phyloP scores from a whole-genome alignment of 495 filamentous ascomycete species.

The Massariosphaeria phaeospora region DNA sequence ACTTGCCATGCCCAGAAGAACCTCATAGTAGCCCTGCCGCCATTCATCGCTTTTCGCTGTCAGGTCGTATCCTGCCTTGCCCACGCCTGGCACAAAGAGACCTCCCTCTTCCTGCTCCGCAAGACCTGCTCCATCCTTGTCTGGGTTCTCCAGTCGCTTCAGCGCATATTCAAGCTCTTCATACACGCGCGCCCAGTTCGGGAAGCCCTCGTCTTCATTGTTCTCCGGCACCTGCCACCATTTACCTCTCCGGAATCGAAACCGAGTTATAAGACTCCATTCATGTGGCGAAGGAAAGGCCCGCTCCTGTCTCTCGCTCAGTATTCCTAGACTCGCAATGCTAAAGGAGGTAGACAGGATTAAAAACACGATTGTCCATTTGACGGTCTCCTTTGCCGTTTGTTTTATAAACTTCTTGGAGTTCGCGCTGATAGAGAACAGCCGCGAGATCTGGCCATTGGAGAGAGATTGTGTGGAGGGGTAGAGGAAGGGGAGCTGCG shows the following conservation, averaged over 20 bases:
- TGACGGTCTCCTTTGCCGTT: slow-evolving; percentile 55
- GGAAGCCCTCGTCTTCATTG: slow-evolving; percentile 42
- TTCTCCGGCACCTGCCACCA: slow-evolving; percentile 48
- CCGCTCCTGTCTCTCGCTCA: slow-evolving; percentile 67
- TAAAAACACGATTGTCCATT: slow-evolving; percentile 56
- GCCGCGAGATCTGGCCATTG: slow-evolving; percentile 54
- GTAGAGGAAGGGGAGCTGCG: slow-evolving; percentile 74
- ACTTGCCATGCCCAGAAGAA: slow-evolving; percentile 67
- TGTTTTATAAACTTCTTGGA: slow-evolving; percentile 61
- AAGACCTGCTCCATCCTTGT: slow-evolving; percentile 63
- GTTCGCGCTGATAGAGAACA: slow-evolving; percentile 63
- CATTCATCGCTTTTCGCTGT: slow-evolving; percentile 70
- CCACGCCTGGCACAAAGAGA: slow-evolving; percentile 51
- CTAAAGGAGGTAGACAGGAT: slow-evolving; percentile 50
- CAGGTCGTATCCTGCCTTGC: slow-evolving; percentile 62
- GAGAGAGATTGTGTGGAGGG: slow-evolving; percentile 45
- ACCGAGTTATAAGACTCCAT: slow-evolving; percentile 54
- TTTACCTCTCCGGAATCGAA: slow-evolving; percentile 26
- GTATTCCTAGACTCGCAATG: slow-evolving; percentile 53
- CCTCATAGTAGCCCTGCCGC: slow-evolving; percentile 76
- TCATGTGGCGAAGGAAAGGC: slow-evolving; percentile 66
- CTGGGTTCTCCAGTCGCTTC: slow-evolving; percentile 46
- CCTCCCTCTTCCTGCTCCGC: slow-evolving; percentile 52
- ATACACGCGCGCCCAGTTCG: slow-evolving; percentile 62
- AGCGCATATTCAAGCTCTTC: slow-evolving; percentile 52